A percentile compares a stretch with the other conserved stretches of the same genome.
Conservation (phyloP, 805 yeast genomes). For the Ascoidea tarda region DNA sequence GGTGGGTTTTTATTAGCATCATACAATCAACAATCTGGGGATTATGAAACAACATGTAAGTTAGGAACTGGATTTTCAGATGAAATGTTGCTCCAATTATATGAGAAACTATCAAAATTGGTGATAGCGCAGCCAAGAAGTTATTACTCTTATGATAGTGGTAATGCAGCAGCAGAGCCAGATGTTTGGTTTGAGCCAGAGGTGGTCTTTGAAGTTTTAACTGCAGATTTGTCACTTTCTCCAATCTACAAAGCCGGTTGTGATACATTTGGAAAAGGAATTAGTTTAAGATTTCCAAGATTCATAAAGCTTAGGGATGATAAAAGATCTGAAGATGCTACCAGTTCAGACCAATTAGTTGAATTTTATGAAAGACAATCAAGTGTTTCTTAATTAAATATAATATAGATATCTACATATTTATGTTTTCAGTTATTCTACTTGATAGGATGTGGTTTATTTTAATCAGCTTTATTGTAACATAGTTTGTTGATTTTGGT, state of each 20-base stretch:
- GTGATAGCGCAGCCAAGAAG: conserved; percentile 52
- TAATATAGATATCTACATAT: not conserved
- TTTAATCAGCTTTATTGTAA: too few species aligned
- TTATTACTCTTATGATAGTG: conserved; percentile 49
- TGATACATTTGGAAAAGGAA: conserved; percentile 61
- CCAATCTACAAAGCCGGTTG: conserved; percentile 85
- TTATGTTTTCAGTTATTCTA: too few species aligned
- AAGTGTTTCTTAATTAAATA: conserved; percentile 1
- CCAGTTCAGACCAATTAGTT: conserved; percentile 69
- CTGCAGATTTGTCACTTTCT: conserved; percentile 81
- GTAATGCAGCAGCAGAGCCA: conserved; percentile 53
- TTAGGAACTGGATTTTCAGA: conserved; percentile 97
- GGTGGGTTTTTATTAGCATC: conserved; percentile 92
- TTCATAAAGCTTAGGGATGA: conserved; percentile 77
- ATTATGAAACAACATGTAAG: conserved; percentile 89
- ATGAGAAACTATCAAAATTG: conserved; percentile 50
- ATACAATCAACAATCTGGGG: conserved; percentile 83
- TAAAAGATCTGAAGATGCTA: conserved; percentile 75
- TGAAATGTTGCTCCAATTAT: conserved; percentile 50
- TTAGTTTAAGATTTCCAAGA: conserved; percentile 80
- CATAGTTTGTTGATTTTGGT: too few species aligned
- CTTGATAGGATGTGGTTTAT: too few species aligned
- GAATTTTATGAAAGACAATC: conserved; percentile 75
- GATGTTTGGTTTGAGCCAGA: conserved; percentile 94
- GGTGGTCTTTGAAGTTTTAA: conserved; percentile 69